Evolutionary conservation across 2,329 filamentous ascomycete species (phyloP).

Genomic region (Ophiocordyceps unilateralis): DNA sequence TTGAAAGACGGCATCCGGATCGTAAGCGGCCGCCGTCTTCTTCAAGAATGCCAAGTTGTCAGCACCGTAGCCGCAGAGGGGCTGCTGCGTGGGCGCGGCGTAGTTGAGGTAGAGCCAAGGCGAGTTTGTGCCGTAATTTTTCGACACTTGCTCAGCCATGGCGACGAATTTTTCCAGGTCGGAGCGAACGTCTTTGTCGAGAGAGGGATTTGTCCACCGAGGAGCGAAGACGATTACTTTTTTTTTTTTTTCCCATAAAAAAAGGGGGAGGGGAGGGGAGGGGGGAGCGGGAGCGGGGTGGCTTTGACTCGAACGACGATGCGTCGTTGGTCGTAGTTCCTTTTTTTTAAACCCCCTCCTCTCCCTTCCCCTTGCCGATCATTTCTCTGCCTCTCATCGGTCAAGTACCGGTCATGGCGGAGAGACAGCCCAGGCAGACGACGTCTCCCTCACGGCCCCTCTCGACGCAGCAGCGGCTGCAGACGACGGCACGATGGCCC

Average conservation of each 20-base stretch:
- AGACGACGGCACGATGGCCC: constrained; percentile 37
- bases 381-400: background rate
- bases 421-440: constrained; percentile 46
- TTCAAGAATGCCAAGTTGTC: constrained; percentile 15
- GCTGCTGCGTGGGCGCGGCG: constrained; percentile 14
- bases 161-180: background rate
- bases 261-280: background rate
- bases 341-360: background rate
- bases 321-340: background rate
- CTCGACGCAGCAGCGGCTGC: constrained; percentile 53
- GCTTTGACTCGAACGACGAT: background rate
- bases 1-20: constrained; percentile 15
- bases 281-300: background rate
- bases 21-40: constrained; percentile 12
- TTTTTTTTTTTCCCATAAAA: background rate
- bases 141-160: constrained; percentile 1
- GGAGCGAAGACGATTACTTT: background rate
- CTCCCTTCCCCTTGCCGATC: no score
- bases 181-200: background rate
- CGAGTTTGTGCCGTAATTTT: constrained; percentile 11
- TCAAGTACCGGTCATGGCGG: constrained; percentile 22
- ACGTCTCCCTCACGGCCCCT: constrained; percentile 46
- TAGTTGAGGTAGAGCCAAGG: constrained; percentile 24
- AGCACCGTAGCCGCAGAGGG: constrained; percentile 17
- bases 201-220: background rate